phyloP scores from a whole-genome alignment of 208 protist genomes.

The Trypanosoma theileri region DNA sequence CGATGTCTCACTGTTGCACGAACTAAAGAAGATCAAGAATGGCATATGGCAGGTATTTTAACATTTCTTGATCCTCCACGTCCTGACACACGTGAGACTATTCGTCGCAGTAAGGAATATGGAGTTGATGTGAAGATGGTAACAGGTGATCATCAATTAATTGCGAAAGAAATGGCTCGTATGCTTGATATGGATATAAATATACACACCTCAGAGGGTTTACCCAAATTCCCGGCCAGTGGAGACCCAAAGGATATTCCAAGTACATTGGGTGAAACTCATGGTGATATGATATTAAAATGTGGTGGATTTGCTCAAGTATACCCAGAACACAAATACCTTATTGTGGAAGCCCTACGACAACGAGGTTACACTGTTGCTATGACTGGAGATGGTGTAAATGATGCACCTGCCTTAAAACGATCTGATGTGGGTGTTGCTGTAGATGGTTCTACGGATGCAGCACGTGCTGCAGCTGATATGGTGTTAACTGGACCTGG shows the following conservation, averaged over 20 bases:
- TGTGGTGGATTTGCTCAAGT: slow-evolving; percentile 92
- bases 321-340: slow-evolving; percentile 95
- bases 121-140: slow-evolving; percentile 96
- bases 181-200: slow-evolving; percentile 91
- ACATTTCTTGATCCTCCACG: slow-evolving; percentile 92
- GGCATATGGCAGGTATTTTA: slow-evolving; percentile 86
- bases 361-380: slow-evolving; percentile 87
- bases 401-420: slow-evolving; percentile 96
- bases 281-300: slow-evolving; percentile 39
- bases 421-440: slow-evolving; percentile 96
- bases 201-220: slow-evolving; percentile 73
- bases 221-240: slow-evolving; percentile 50
- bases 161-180: slow-evolving; percentile 93
- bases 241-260: slow-evolving; percentile 44
- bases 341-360: slow-evolving; percentile 93
- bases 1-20: slow-evolving; percentile 73
- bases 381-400: slow-evolving; percentile 98
- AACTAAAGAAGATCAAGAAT: slow-evolving; percentile 55
- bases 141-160: slow-evolving; percentile 92
- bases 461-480: slow-evolving; percentile 92
- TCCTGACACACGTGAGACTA: slow-evolving; percentile 88
- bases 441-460: slow-evolving; percentile 93
- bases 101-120: slow-evolving; percentile 77
- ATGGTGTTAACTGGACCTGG: slow-evolving; percentile 94
- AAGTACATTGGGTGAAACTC: slow-evolving; percentile 16